These are phyloP conservation scores for Exophiala sp. DNA, from an alignment of 2,329 filamentous ascomycete genomes.

Conservation along the genomic window DNA sequence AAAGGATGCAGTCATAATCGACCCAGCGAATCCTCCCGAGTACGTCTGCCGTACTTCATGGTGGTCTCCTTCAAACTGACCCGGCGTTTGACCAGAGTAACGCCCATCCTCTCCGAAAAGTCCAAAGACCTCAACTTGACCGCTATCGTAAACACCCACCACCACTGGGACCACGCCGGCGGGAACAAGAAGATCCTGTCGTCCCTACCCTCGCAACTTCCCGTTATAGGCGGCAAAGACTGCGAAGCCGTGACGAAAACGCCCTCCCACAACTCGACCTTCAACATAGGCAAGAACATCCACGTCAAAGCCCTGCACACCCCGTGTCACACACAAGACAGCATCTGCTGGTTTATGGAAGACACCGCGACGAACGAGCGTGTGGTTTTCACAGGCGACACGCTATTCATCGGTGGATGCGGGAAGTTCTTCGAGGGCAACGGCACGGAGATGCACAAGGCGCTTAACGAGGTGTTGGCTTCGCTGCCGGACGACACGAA, in stretches of 20 bases:
- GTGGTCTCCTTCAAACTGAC: not conserved
- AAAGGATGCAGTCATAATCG: conserved; percentile 50
- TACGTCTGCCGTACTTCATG: conserved; percentile 31
- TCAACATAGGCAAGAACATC: conserved; percentile 77
- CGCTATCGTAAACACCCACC: conserved; percentile 93
- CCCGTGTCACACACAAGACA: conserved; percentile 96
- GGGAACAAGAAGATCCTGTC: conserved; percentile 76
- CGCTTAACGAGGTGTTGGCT: conserved; percentile 80
- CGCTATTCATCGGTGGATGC: conserved; percentile 90
- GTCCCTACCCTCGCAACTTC: conserved; percentile 54
- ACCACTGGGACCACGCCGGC: conserved; percentile 92
- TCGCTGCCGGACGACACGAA: conserved; percentile 83
- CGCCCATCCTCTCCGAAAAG: conserved; percentile 56
- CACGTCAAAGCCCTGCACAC: conserved; percentile 85
- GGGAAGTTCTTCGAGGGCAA: conserved; percentile 94
- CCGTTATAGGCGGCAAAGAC: conserved; percentile 83
- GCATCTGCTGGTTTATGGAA: conserved; percentile 90
- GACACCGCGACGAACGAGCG: conserved; percentile 59
- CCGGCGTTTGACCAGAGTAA: no score
- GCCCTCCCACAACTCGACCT: conserved; percentile 69
- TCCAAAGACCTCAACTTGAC: conserved; percentile 73
- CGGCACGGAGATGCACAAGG: conserved; percentile 85
- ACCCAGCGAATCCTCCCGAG: conserved; percentile 51
- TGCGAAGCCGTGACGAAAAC: conserved; percentile 77
- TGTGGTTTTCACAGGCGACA: conserved; percentile 93